Percentiles rank a stretch among this genome's conserved stretches.
Evolutionary conservation across 2,329 filamentous ascomycete genomes (phyloP).

Genomic region (Cladosporium phlei): DNA sequence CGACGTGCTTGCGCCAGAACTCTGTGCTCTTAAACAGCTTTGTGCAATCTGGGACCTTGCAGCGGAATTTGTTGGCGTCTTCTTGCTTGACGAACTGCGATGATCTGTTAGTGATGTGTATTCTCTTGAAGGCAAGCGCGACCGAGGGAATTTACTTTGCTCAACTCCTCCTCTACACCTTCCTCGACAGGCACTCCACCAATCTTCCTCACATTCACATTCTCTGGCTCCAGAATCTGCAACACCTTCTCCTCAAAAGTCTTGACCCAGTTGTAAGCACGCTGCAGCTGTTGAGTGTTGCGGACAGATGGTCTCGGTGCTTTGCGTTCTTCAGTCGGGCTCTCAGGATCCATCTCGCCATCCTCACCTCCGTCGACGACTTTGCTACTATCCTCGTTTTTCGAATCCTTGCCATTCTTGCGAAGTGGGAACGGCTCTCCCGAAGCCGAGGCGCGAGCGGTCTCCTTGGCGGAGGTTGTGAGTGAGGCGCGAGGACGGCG

Average conservation of each 20-base stretch:
- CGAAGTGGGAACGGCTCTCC: slow-evolving; percentile 81
- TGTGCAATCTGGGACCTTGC: slow-evolving; percentile 90
- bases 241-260: slow-evolving; percentile 96
- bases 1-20: slow-evolving; percentile 97
- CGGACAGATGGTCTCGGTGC: slow-evolving; percentile 56
- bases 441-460: slow-evolving; percentile 76
- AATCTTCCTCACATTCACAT: slow-evolving; percentile 81
- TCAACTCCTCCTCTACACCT: slow-evolving; percentile 77
- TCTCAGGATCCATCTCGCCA: slow-evolving; percentile 24
- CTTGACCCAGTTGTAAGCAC: slow-evolving; percentile 97
- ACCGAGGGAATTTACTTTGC: slow-evolving; percentile 47
- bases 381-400: slow-evolving; percentile 47
- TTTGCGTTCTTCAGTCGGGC: slow-evolving; percentile 66
- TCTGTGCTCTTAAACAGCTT: slow-evolving; percentile 96
- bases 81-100: slow-evolving; percentile 79
- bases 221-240: slow-evolving; percentile 86
- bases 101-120: slow-evolving; percentile 2
- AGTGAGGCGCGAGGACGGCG: slow-evolving; percentile 83
- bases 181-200: slow-evolving; percentile 85
- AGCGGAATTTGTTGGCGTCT: slow-evolving; percentile 93
- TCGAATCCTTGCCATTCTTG: slow-evolving; percentile 38
- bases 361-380: slow-evolving; percentile 51
- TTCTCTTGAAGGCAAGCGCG: not conserved
- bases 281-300: slow-evolving; percentile 83
- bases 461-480: slow-evolving; percentile 74